Conservation (phyloP, 2,329 filamentous ascomycete genomes). For the Claviceps humidiphila region DNA sequence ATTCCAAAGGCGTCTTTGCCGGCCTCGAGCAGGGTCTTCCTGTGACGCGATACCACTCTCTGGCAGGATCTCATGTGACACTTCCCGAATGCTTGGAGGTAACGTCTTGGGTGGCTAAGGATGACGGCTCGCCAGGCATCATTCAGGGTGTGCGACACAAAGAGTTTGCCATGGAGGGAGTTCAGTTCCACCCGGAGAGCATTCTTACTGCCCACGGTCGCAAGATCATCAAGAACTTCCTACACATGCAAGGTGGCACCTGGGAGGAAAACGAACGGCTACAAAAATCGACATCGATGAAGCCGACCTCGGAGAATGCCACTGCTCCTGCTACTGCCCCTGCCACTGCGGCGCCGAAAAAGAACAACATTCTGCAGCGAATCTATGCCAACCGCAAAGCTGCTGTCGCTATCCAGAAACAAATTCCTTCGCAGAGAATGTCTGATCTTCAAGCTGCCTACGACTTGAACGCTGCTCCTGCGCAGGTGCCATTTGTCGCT, state of each 20-base stretch:
- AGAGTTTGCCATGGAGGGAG: slow-evolving; percentile 79
- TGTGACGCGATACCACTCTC: slow-evolving; percentile 90
- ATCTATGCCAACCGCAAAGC: slow-evolving; percentile 76
- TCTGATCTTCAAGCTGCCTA: slow-evolving; percentile 79
- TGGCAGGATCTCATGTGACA: slow-evolving; percentile 81
- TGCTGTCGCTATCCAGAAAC: slow-evolving; percentile 67
- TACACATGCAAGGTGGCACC: slow-evolving; percentile 76
- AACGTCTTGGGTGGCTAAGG: slow-evolving; percentile 73
- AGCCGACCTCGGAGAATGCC: slow-evolving; percentile 12
- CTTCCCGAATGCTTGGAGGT: slow-evolving; percentile 78
- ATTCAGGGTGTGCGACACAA: slow-evolving; percentile 98
- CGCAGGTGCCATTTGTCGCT: slow-evolving; percentile 66
- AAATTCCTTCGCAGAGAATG: slow-evolving; percentile 70
- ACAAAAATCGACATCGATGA: slow-evolving; percentile 25
- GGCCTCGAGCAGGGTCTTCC: slow-evolving; percentile 68
- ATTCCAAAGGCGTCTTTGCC: slow-evolving; percentile 81
- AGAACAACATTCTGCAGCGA: slow-evolving; percentile 74
- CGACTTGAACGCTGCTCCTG: slow-evolving; percentile 70
- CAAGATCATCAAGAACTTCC: slow-evolving; percentile 83
- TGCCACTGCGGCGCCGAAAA: slow-evolving; percentile 33
- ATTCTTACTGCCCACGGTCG: slow-evolving; percentile 85
- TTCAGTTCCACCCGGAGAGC: slow-evolving; percentile 96
- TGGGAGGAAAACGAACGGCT: slow-evolving; percentile 69
- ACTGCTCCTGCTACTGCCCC: slow-evolving; percentile 11
- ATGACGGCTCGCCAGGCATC: slow-evolving; percentile 66